Evolutionary conservation across 2,329 filamentous ascomycete genomes (phyloP).

Genomic region (Cladosporium sp.): DNA sequence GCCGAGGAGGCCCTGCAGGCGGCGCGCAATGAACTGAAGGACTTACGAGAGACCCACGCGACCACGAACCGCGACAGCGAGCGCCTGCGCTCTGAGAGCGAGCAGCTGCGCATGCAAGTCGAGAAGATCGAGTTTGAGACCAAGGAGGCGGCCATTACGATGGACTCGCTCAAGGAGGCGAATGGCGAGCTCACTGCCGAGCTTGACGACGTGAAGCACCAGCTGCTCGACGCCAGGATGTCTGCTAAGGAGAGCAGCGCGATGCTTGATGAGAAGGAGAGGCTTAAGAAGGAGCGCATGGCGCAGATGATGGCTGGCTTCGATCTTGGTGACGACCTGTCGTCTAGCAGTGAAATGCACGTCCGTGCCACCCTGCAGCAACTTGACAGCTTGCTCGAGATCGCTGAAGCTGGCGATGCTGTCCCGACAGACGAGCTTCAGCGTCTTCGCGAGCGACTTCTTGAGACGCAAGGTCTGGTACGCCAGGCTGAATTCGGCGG

Average conservation of each 20-base stretch:
- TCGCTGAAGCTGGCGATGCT: conserved; percentile 68
- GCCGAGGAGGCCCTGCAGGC: conserved; percentile 76
- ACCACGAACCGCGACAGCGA: conserved; percentile 88
- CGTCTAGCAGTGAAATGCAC: conserved; percentile 84
- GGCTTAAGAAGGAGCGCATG: conserved; percentile 98
- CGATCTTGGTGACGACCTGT: conserved; percentile 84
- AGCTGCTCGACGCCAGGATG: conserved; percentile 93
- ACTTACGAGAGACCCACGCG: conserved; percentile 78
- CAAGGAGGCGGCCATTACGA: conserved; percentile 94
- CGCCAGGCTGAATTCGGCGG: conserved; percentile 85
- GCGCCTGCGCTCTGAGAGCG: conserved; percentile 73
- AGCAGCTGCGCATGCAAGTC: conserved; percentile 92
- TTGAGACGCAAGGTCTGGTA: conserved; percentile 88
- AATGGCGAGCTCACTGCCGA: conserved; percentile 88
- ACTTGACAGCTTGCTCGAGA: conserved; percentile 70
- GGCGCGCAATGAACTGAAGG: conserved; percentile 76
- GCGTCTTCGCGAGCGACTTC: conserved; percentile 67
- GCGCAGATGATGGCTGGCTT: conserved; percentile 99
- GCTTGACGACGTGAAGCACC: conserved; percentile 91
- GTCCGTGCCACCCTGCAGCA: conserved; percentile 79
- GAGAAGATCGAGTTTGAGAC: conserved; percentile 93
- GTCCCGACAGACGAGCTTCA: conserved; percentile 77
- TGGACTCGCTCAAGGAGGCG: conserved; percentile 94
- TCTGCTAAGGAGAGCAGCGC: conserved; percentile 88
- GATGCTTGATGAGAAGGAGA: conserved; percentile 92